Base-by-base conservation (phyloP, 768 basidiomycete genomes). In the Suillus cothurnatus region DNA sequence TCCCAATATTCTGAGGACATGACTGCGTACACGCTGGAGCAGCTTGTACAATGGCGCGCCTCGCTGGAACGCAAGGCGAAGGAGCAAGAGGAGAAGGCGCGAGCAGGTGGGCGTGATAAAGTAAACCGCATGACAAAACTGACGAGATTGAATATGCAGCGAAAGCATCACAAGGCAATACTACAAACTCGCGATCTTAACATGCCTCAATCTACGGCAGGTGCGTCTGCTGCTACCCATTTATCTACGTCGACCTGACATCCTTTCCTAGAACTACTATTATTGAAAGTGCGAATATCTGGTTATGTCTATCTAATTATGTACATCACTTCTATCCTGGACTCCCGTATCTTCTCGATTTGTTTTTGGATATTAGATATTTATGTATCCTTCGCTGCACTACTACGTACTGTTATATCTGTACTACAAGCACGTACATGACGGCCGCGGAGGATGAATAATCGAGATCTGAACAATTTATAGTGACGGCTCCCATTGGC, bases 11-110 rank as follows among this genome's bases (percentile, higher is more conserved):
- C 58, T 15, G 58, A 59, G 58, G 58, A 41, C 19, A 59, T 59
- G 58, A 59, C 58, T n/a, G 5, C 58, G 19, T 59, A 59, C 26
- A 59, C 58, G 26, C 28, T 59, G 26, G 58, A 59, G 39, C 58
- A 59, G 26, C 58, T 59, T 43, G 19, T 59, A 6, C 58, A 59
- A 43, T 59, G 58, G 58, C 58, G 58, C 3, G 58, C 58, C 6
- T 19, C 26, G 9, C 39, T 59, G 6, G 58, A 59, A 14, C 39
- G 58, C 58, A 59, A 28, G 17, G 58, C 58, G 5, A 59, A 59
- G 26, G 58, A 59, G 17, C 58, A 59, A 21, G 58, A 59, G 28
- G 58, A 59, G 58, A 59, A 59, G 36, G 58, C 11, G 39, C 39
- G 58, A 41, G 58, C 58, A 31, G 58, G 58, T 59, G 1, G 19